Base-by-base conservation (phyloP, 208 protist genomes). In the Endotrypanum monterogeii region DNA sequence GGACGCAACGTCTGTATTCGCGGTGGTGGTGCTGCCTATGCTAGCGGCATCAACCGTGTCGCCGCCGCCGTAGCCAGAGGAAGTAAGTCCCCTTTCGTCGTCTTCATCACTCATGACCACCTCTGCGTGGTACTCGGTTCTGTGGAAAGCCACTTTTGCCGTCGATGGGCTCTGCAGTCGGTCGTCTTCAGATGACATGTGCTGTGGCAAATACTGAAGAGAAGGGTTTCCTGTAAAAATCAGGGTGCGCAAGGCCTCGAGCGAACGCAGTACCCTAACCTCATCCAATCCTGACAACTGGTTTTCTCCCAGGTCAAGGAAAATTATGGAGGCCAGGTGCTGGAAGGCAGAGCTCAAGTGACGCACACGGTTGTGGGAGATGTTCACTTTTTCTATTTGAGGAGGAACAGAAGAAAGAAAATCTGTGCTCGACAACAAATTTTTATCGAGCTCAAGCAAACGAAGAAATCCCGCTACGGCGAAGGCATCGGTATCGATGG, bases 391-490 rank as follows among this genome's bases (percentile, higher is more conserved):
- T 41, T 92, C 88, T n/a, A 93, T 71, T 72, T 88, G 87, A 18
- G 62, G 58, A 0, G 80, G 54, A 1, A 96, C 56, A 57, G 87
- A 87, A 25, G 78, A 35, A 11, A 89, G 70, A 71, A 94, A 94
- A 23, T 80, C 62, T 0, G 79, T 72, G 44, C 84, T 74, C 3
- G 46, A 65, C 11, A 96, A 52, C 0, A 65, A 46, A 72, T 96
- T 96, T 52, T 88, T 71, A n/a, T 76, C 82, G 44, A 96, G 72
- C 52, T 94, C 77, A 1, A 96, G 50, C 18, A 62, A 9, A 5
- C 92, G 86, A 0, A 96, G 65, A 32, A 83, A 77, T 32, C 35
- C 68, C 20, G 83, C 80, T 8, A 58, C 77, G 1, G 78, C 41
- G 71, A 96, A 94, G 55, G 87, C 79, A 69, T 89, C 30, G 2